Conservation (phyloP, 2,329 filamentous ascomycete genomes). For the Dendrostoma leiphaemia region DNA sequence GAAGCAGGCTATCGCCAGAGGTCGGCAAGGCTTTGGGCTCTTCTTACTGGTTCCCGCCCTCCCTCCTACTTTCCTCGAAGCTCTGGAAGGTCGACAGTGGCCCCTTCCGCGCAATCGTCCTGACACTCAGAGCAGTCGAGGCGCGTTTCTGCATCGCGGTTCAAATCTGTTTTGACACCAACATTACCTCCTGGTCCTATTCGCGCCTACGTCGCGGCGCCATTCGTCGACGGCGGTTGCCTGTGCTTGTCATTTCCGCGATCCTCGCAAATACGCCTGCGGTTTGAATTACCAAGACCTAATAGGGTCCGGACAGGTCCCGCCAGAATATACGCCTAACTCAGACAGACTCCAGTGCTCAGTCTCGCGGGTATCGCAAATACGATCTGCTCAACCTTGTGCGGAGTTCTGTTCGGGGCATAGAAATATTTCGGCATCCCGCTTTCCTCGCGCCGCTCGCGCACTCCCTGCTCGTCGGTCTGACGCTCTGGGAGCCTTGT, state of each 20-base stretch:
- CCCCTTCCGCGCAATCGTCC: neutral
- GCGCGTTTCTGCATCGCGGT: neutral
- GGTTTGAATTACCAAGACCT: slow-evolving; percentile 6
- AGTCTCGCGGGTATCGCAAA: slow-evolving; percentile 7
- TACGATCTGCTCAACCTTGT: neutral
- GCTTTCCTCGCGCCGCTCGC: slow-evolving; percentile 4
- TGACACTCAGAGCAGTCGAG: neutral
- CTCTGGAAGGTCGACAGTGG: neutral
- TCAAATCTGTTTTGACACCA: neutral
- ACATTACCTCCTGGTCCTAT: neutral
- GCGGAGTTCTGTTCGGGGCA: no score
- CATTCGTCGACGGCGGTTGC: neutral
- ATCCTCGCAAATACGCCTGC: neutral
- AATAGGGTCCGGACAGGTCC: slow-evolving; percentile 10
- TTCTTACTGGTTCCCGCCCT: neutral
- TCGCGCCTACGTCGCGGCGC: neutral
- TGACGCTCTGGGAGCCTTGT: slow-evolving; percentile 17
- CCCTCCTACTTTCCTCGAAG: neutral
- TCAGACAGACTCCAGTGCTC: neutral
- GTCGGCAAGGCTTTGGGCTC: neutral
- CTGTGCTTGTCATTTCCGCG: neutral
- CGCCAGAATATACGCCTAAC: slow-evolving; percentile 8
- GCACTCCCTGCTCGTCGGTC: slow-evolving; percentile 6
- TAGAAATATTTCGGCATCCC: slow-evolving; percentile 2
- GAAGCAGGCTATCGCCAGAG: neutral